A percentile compares a stretch with the other conserved stretches of the same genome.
These are phyloP conservation scores for Spatholobus suberectus DNA, from an alignment of 306 rosid genomes.

Conservation along the genomic window DNA sequence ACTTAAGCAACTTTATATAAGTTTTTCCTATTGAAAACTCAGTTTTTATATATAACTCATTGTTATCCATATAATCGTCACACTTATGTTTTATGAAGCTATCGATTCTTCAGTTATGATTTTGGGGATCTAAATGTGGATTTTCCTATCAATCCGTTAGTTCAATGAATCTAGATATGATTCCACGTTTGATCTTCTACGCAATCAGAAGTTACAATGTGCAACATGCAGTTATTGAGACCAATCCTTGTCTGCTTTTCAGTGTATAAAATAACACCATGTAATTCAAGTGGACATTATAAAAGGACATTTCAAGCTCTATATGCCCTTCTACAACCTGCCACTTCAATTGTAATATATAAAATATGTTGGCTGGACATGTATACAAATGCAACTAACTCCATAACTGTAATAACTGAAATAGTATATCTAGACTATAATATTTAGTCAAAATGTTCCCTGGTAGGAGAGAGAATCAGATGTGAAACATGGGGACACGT, in stretches of 20 bases:
- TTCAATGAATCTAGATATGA: conserved; percentile 48
- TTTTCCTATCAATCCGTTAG: conserved; percentile 3
- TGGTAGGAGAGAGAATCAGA: conserved; percentile 49
- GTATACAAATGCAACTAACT: conserved; percentile 59
- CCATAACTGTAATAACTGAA: conserved; percentile 83
- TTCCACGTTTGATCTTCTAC: conserved; percentile 37
- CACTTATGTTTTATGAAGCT: neutral
- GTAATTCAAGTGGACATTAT: conserved; percentile 37
- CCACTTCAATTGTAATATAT: neutral
- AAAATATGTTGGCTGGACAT: conserved; percentile 14
- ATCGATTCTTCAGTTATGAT: neutral
- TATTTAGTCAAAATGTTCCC: conserved; percentile 48
- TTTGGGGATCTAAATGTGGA: conserved; percentile 30
- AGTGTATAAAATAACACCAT: conserved; percentile 18
- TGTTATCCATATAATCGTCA: neutral
- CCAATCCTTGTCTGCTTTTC: conserved; percentile 47
- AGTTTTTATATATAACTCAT: no score
- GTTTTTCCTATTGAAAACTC: no score
- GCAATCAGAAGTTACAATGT: conserved; percentile 45
- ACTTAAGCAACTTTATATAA: neutral
- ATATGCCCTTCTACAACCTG: neutral
- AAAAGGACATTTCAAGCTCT: conserved; percentile 19
- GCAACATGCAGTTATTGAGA: conserved; percentile 37
- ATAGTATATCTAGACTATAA: conserved; percentile 41
- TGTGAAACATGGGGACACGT: conserved; percentile 77